These are phyloP conservation scores for Pseudogymnoascus sp. DNA, from an alignment of 2,329 filamentous ascomycete genomes.

Conservation along the genomic window DNA sequence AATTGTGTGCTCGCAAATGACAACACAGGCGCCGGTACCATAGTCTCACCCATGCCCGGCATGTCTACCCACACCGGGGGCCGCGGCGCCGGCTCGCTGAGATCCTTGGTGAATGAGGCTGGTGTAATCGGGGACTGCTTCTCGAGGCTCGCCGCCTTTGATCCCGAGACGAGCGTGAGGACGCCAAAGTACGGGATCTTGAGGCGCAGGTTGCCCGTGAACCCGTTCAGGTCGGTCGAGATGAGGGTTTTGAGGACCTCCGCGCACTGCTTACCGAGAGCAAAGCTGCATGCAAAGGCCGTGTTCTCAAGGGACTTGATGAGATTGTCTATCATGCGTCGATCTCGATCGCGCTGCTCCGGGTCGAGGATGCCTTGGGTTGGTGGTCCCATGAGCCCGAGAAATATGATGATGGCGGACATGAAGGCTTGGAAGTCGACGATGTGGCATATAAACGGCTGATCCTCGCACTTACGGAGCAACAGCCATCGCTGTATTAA, in stretches of 20 bases:
- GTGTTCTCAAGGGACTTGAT: slow-evolving; percentile 21
- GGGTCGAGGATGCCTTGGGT: slow-evolving; percentile 13
- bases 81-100: background rate
- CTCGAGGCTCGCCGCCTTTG: background rate
- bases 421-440: slow-evolving; percentile 27
- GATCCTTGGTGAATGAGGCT: background rate
- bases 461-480: slow-evolving; percentile 16
- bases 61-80: background rate
- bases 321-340: slow-evolving; percentile 19
- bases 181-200: slow-evolving; percentile 29
- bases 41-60: background rate
- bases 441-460: slow-evolving; percentile 25
- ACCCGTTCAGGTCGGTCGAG: slow-evolving; percentile 11
- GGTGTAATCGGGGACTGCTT: background rate
- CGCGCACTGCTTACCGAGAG: slow-evolving; percentile 20
- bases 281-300: slow-evolving; percentile 5
- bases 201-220: slow-evolving; percentile 22
- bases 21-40: slow-evolving; percentile 13
- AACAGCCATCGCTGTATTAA: slow-evolving; percentile 23
- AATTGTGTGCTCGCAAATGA: slow-evolving; percentile 20
- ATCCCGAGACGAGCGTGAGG: slow-evolving; percentile 22
- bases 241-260: slow-evolving; percentile 26
- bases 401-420: slow-evolving; percentile 23
- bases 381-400: slow-evolving; percentile 20
- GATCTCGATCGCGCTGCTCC: slow-evolving; percentile 19